Percentiles rank a stretch among this genome's conserved stretches.
These are phyloP conservation scores for Carex scoparia DNA, from an alignment of 176 grass and related monocot genomes.

Conservation along the genomic window DNA sequence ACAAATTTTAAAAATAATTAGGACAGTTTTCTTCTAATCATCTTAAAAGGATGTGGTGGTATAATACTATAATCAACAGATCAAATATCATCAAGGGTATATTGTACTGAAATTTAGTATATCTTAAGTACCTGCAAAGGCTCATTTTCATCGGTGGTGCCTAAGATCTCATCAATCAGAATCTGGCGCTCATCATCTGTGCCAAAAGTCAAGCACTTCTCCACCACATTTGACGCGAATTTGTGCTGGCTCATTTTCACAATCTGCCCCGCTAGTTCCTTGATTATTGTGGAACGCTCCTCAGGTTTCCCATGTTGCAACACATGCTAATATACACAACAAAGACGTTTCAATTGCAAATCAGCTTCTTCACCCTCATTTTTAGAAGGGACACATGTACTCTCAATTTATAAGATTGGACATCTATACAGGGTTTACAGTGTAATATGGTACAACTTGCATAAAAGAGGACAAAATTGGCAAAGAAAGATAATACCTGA, in stretches of 20 bases:
- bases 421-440: not conserved
- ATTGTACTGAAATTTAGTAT: not conserved
- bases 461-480: slow-evolving; percentile 14
- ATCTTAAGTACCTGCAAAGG: slow-evolving; percentile 67
- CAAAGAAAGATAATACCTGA: slow-evolving; percentile 55
- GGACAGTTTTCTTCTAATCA: not conserved
- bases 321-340: slow-evolving; percentile 61
- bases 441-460: not conserved
- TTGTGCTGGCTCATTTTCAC: slow-evolving; percentile 99
- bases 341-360: not conserved
- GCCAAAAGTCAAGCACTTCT: slow-evolving; percentile 90
- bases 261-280: slow-evolving; percentile 76
- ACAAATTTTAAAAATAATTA: not conserved
- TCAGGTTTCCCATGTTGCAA: slow-evolving; percentile 74
- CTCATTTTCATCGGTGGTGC: slow-evolving; percentile 93
- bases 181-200: slow-evolving; percentile 63
- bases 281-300: slow-evolving; percentile 75
- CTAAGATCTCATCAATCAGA: slow-evolving; percentile 90
- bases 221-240: slow-evolving; percentile 94
- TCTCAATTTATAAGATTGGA: not conserved
- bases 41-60: not conserved
- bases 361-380: not conserved
- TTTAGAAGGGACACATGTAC: not conserved
- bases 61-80: not conserved
- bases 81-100: not conserved